Conservation (phyloP, 345 rosid genomes). For the Cardamine resedifolia region DNA sequence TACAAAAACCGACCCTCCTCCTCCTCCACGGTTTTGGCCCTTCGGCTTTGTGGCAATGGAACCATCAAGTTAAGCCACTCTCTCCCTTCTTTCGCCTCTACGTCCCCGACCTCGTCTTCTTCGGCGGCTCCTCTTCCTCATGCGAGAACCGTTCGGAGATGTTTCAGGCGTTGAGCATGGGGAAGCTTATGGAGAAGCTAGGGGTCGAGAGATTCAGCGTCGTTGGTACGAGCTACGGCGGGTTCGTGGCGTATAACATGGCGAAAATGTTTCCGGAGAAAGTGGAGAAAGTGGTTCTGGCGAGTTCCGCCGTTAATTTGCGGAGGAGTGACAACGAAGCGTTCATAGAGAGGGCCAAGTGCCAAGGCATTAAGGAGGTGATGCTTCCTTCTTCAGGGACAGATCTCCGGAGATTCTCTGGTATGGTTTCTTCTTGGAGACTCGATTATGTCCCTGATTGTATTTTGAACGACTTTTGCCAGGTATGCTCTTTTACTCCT, state of each 20-base stretch:
- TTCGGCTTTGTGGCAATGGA: slow-evolving; percentile 75
- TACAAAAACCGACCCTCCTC: slow-evolving; percentile 49
- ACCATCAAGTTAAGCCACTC: slow-evolving; percentile 57
- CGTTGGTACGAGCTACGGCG: slow-evolving; percentile 87
- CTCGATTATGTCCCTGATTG: slow-evolving; percentile 54
- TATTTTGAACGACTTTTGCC: slow-evolving; percentile 55
- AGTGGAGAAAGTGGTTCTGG: slow-evolving; percentile 78
- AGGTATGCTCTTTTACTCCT: slow-evolving; percentile 40
- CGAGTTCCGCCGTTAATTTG: slow-evolving; percentile 75
- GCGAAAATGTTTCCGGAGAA: slow-evolving; percentile 72
- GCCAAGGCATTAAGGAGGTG: slow-evolving; percentile 44
- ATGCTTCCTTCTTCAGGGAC: slow-evolving; percentile 62
- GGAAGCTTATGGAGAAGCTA: slow-evolving; percentile 50
- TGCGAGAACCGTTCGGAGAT: slow-evolving; percentile 56
- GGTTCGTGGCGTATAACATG: slow-evolving; percentile 74
- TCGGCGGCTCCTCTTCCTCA: slow-evolving; percentile 52
- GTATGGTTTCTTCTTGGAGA: slow-evolving; percentile 40
- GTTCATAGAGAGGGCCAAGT: slow-evolving; percentile 46
- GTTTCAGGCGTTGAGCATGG: slow-evolving; percentile 59
- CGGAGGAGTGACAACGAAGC: slow-evolving; percentile 50
- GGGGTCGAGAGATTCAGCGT: slow-evolving; percentile 52
- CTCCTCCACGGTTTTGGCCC: slow-evolving; percentile 94
- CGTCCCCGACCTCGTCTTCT: slow-evolving; percentile 82
- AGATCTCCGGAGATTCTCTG: slow-evolving; percentile 50
- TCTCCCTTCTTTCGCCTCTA: slow-evolving; percentile 47